phyloP scores from a whole-genome alignment of 2,329 filamentous ascomycete species.

The Atkinsonella texensis region DNA sequence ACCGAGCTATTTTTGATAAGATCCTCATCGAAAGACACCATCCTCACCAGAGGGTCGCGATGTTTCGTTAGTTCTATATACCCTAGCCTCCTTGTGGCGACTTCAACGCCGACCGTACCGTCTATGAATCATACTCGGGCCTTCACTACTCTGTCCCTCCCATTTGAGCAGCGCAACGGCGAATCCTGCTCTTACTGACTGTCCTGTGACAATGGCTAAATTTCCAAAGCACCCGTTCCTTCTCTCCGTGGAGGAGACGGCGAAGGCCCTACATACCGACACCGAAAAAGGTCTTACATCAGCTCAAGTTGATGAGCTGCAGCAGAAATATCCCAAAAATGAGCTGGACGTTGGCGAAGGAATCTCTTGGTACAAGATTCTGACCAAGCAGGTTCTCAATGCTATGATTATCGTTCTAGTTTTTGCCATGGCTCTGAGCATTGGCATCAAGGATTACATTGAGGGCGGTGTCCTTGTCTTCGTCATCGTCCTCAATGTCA shows the following conservation, averaged over 20 bases:
- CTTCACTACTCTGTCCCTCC: conserved; percentile 6
- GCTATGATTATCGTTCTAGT: conserved; percentile 68
- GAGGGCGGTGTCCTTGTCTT: conserved; percentile 56
- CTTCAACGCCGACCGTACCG: conserved; percentile 2
- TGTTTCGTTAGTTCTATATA: not conserved
- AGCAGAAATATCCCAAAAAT: conserved; percentile 52
- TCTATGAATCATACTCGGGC: conserved; percentile 12
- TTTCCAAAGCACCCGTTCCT: conserved; percentile 48
- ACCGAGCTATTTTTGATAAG: not conserved
- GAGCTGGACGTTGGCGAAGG: conserved; percentile 57
- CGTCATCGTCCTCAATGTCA: conserved; percentile 57
- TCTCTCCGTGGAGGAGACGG: conserved; percentile 49
- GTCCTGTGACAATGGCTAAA: conserved; percentile 21
- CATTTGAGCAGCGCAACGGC: conserved; percentile 9
- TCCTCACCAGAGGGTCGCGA: not conserved
- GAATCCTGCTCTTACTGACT: conserved; percentile 3
- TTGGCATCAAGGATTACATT: conserved; percentile 54
- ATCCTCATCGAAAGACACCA: not conserved
- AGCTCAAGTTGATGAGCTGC: conserved; percentile 44
- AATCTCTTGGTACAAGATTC: conserved; percentile 59
- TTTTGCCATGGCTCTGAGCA: conserved; percentile 63
- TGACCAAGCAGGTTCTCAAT: conserved; percentile 62
- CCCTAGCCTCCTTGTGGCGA: conserved; percentile 4
- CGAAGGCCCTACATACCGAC: conserved; percentile 48
- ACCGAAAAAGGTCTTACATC: conserved; percentile 55